Conservation (phyloP, 495 filamentous ascomycete genomes). For the Cairneyella variabilis region DNA sequence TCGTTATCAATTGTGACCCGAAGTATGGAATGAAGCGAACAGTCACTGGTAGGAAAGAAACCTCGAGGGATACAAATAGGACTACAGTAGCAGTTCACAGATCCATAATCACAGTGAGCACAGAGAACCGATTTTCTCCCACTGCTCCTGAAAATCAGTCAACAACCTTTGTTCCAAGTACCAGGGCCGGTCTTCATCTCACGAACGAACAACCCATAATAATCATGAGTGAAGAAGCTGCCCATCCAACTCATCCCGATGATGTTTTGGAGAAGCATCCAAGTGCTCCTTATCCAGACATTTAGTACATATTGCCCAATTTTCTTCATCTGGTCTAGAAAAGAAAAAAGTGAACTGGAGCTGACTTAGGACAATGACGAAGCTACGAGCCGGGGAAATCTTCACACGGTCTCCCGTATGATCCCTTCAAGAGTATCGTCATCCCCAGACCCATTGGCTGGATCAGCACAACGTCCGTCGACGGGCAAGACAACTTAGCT, state of each 20-base stretch:
- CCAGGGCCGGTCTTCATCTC: background rate
- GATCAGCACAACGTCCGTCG: slow-evolving; percentile 36
- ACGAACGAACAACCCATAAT: background rate
- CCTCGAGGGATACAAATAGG: slow-evolving; percentile 1
- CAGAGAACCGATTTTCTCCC: background rate
- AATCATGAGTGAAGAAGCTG: slow-evolving; percentile 1
- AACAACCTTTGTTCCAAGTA: background rate
- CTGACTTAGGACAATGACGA: background rate
- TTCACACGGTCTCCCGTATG: slow-evolving; percentile 32
- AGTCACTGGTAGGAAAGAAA: background rate
- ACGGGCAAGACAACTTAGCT: slow-evolving; percentile 22
- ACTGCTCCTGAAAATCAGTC: background rate
- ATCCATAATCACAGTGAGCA: background rate
- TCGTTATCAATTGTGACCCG: background rate
- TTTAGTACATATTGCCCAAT: background rate
- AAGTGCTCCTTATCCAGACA: slow-evolving; percentile 1
- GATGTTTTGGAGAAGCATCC: background rate
- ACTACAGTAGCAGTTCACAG: background rate
- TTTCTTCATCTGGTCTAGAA: background rate
- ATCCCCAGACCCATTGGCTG: slow-evolving; percentile 44
- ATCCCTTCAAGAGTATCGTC: slow-evolving; percentile 43
- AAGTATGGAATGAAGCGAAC: background rate
- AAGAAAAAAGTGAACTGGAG: background rate
- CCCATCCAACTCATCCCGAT: slow-evolving; percentile 1
- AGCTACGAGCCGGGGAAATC: slow-evolving; percentile 1